A percentile compares a stretch with the other conserved stretches of the same genome.
Conservation (phyloP, 306 rosid genomes). For the Prinsepia uniflora region DNA sequence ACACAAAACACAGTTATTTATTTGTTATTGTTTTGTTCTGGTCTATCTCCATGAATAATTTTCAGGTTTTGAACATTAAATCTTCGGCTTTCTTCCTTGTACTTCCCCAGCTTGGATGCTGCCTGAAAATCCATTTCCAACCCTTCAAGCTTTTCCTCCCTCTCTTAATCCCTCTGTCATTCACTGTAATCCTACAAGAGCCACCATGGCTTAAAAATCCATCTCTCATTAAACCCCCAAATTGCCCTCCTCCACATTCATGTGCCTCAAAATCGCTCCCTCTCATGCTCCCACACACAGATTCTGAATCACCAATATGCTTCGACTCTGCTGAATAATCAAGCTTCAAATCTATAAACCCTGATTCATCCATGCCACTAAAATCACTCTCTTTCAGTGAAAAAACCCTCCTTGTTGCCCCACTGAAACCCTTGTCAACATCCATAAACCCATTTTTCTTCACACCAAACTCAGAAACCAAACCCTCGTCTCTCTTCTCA, state of each 20-base stretch:
- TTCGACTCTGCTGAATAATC: slow-evolving; percentile 70
- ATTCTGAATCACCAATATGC: slow-evolving; percentile 25
- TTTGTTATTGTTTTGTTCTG: neutral
- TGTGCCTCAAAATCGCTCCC: slow-evolving; percentile 36
- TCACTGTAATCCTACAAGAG: slow-evolving; percentile 81
- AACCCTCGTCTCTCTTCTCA: slow-evolving; percentile 39
- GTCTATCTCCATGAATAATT: slow-evolving; percentile 6
- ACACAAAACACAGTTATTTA: slow-evolving; percentile 25
- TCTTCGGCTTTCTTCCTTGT: slow-evolving; percentile 64
- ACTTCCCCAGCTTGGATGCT: slow-evolving; percentile 52
- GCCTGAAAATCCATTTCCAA: slow-evolving; percentile 88
- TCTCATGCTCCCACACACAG: slow-evolving; percentile 64
- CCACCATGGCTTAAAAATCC: slow-evolving; percentile 52
- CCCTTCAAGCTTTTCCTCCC: slow-evolving; percentile 79
- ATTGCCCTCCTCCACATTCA: slow-evolving; percentile 35
- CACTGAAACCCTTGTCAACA: slow-evolving; percentile 40
- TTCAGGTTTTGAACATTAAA: slow-evolving; percentile 52
- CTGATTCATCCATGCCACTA: slow-evolving; percentile 78
- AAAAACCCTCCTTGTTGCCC: slow-evolving; percentile 63
- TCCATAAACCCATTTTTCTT: slow-evolving; percentile 34
- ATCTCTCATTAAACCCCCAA: slow-evolving; percentile 29
- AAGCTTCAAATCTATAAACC: slow-evolving; percentile 85
- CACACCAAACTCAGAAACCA: slow-evolving; percentile 34
- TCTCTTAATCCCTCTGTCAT: slow-evolving; percentile 66
- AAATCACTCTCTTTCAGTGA: slow-evolving; percentile 89